A percentile compares a stretch with the other conserved stretches of the same genome.
These are phyloP conservation scores for Rutstroemia sp. DNA, from an alignment of 2,329 filamentous ascomycete genomes.

Conservation along the genomic window DNA sequence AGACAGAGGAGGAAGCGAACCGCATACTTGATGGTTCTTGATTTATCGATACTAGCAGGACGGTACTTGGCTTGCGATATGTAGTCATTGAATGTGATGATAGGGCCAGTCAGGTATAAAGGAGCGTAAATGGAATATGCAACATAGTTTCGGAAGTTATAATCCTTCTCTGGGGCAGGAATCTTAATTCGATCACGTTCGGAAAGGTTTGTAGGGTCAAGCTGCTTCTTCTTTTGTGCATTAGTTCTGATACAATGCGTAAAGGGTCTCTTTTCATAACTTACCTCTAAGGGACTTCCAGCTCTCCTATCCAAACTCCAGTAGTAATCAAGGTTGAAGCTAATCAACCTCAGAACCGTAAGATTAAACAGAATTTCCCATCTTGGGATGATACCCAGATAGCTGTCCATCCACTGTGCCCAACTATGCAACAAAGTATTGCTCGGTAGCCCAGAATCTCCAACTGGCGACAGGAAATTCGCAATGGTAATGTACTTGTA, in stretches of 20 bases:
- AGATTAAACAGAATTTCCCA: constrained; percentile 99
- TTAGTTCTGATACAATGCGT: constrained; percentile 42
- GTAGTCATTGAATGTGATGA: constrained; percentile 97
- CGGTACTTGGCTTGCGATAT: constrained; percentile 76
- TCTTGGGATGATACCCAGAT: constrained; percentile 74
- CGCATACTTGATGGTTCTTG: constrained; percentile 72
- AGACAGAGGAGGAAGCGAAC: constrained; percentile 75
- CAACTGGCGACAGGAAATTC: constrained; percentile 36
- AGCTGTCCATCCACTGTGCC: constrained; percentile 68
- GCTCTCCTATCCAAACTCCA: constrained; percentile 68
- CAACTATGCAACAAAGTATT: constrained; percentile 33
- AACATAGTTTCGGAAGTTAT: constrained; percentile 76
- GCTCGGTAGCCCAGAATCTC: constrained; percentile 2
- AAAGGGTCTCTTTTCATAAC: constrained; percentile 24
- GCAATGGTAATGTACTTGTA: constrained; percentile 66
- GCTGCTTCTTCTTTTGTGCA: constrained; percentile 87
- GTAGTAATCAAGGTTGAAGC: constrained; percentile 95
- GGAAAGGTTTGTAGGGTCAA: constrained; percentile 78
- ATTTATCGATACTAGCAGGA: constrained; percentile 59
- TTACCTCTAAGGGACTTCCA: constrained; percentile 73
- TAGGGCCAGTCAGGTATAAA: constrained; percentile 85
- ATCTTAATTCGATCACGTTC: constrained; percentile 80
- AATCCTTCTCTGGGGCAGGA: constrained; percentile 65
- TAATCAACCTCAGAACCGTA: constrained; percentile 84
- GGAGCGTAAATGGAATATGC: constrained; percentile 89